Evolutionary conservation across 352 stramenopile genomes (phyloP), one percentile per base, ranked within the genome.

Genomic region (Elongisporangium senticosum): DNA sequence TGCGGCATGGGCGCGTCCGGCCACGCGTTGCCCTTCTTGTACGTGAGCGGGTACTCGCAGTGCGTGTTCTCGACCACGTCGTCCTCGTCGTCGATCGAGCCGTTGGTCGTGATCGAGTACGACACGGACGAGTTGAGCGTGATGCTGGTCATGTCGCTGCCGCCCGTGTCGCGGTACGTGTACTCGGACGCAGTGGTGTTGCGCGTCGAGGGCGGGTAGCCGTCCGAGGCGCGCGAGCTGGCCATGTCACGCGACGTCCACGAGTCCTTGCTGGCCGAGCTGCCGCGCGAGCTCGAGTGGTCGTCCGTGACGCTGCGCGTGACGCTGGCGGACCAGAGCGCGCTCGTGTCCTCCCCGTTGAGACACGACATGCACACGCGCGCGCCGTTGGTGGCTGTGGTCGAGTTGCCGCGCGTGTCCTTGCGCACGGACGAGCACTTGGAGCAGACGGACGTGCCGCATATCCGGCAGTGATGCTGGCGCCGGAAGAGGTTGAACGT

Each of bases 401-500:
- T 67, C 23, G 69, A 55, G 6, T 51, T 49, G 1, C 33, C 28
- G 59, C 74, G 71, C 1, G 62, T 33, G 23, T 87, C 66, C 43
- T 75, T 72, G 22, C 81, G 81, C 51, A 88, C 72, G 1, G 66
- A 64, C 26, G 78, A 89, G 58, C 82, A 92, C 64, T 92, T 94
- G 55, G 75, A 86, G 65, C 85, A 94, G 17, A 93, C 79, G 5
- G 83, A 56, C 48, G 73, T 63, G 48, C 83, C 85, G 33, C 82
- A 94, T 51, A 90, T 80, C 7, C 83, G 80, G 49, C 85, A 94
- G 71, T 91, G 85, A 58, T 94, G 85, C 48, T 78, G 71, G 17
- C 83, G 81, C 33, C 77, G 77, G 55, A 86, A 85, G 50, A 94
- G 72, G 51, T 67, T 83, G 67, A 91, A 91, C 20, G 67, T 71